phyloP scores from a whole-genome alignment of 495 filamentous ascomycete genomes.

The Annulohypoxylon nitens region DNA sequence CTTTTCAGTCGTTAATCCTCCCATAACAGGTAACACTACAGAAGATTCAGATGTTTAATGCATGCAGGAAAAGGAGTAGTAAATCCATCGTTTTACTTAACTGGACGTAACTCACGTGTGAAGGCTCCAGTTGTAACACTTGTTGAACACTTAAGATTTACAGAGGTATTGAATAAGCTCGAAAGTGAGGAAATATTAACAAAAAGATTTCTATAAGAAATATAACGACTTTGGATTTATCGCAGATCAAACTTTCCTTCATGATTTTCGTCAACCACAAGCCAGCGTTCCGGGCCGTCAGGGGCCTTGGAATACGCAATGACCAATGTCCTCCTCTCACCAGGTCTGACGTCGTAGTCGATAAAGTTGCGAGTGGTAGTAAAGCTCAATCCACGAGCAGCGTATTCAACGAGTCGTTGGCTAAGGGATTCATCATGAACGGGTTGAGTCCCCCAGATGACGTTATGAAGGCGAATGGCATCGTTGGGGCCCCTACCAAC shows the following conservation, averaged over 20 bases:
- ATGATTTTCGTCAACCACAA: constrained; percentile 22
- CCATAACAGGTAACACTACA: neutral
- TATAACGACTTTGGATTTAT: neutral
- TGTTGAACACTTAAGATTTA: no score
- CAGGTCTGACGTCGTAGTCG: neutral
- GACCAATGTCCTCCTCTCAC: constrained; percentile 19
- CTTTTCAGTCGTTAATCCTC: neutral
- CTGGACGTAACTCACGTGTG: neutral
- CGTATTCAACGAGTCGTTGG: constrained; percentile 2
- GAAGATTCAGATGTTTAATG: neutral
- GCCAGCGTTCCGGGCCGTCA: constrained; percentile 15
- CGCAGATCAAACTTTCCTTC: constrained; percentile 19
- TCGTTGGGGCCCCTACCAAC: neutral
- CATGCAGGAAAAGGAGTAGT: neutral
- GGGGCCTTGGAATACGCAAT: constrained; percentile 27
- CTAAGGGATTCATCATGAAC: constrained; percentile 10
- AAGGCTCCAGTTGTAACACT: no score
- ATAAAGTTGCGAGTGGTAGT: constrained; percentile 4
- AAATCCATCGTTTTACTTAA: neutral
- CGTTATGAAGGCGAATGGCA: constrained; percentile 17
- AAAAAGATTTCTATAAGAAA: neutral
- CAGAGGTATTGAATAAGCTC: no score
- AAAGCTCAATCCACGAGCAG: neutral
- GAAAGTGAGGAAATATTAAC: no score
- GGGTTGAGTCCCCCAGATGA: constrained; percentile 24